Evolutionary conservation across 345 rosid species (phyloP).

Genomic region (Streptanthus diversifolius): DNA sequence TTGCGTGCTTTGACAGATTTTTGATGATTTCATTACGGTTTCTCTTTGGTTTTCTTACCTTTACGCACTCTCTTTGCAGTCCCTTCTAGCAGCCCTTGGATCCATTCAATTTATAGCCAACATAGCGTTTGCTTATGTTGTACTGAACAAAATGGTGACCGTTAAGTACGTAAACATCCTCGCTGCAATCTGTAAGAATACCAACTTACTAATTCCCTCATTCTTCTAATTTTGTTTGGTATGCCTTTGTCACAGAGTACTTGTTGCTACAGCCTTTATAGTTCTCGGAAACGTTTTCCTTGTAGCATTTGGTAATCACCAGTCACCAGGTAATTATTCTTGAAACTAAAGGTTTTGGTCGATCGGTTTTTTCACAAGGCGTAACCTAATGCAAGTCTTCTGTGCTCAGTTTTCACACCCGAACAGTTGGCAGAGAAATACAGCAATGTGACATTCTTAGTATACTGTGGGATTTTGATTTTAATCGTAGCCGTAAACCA

Average conservation of each 20-base stretch:
- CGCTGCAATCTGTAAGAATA: not conserved
- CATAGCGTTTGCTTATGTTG: slow-evolving; percentile 94
- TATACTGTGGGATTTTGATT: slow-evolving; percentile 73
- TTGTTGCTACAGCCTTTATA: slow-evolving; percentile 87
- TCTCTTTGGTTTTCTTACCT: not conserved
- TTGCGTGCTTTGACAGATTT: not conserved
- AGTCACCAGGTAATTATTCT: slow-evolving; percentile 74
- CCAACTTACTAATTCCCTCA: not conserved
- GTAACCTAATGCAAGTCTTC: not conserved
- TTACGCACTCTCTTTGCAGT: slow-evolving; percentile 49
- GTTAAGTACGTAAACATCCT: slow-evolving; percentile 70
- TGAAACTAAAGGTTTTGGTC: not conserved
- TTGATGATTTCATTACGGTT: not conserved
- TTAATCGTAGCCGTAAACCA: slow-evolving; percentile 68
- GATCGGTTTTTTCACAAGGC: slow-evolving; percentile 1
- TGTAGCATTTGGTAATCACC: slow-evolving; percentile 97
- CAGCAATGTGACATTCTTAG: slow-evolving; percentile 76
- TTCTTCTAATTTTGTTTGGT: slow-evolving; percentile 6
- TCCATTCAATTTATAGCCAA: slow-evolving; percentile 95
- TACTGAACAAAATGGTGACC: slow-evolving; percentile 81
- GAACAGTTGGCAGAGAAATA: slow-evolving; percentile 95
- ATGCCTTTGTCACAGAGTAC: slow-evolving; percentile 53
- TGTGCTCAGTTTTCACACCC: slow-evolving; percentile 79
- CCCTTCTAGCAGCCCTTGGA: slow-evolving; percentile 98
- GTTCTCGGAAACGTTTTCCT: slow-evolving; percentile 94